A percentile compares a stretch with the other conserved stretches of the same genome.
These are phyloP conservation scores for Colletotrichum somersetense DNA, from an alignment of 2,329 filamentous ascomycete species.

Conservation along the genomic window DNA sequence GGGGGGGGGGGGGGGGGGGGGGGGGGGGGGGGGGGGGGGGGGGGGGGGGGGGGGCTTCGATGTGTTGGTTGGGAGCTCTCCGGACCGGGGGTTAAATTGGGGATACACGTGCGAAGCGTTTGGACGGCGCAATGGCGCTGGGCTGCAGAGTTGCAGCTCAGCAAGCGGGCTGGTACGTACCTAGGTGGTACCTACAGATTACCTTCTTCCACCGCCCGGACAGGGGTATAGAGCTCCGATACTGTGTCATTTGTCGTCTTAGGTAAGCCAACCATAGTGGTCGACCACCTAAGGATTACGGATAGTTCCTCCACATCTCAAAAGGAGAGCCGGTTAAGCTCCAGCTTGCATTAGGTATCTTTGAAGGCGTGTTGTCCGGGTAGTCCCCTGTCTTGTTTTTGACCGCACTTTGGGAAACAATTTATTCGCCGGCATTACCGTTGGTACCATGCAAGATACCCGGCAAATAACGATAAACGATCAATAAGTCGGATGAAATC, in stretches of 20 bases:
- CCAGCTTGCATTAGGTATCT: not conserved
- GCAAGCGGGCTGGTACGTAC: slow-evolving; percentile 27
- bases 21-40: not conserved
- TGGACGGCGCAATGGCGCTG: slow-evolving; percentile 33
- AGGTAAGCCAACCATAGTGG: no score
- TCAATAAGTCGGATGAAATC: slow-evolving; percentile 6
- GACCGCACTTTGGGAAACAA: slow-evolving; percentile 13
- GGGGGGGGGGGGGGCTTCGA: not conserved
- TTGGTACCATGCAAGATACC: not conserved
- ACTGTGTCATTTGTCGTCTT: not conserved
- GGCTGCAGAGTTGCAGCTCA: slow-evolving; percentile 31
- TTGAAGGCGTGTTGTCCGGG: not conserved
- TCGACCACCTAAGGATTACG: no score
- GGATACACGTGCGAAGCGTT: slow-evolving; percentile 38
- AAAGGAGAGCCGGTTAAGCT: slow-evolving; percentile 12
- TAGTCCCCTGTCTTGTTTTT: slow-evolving; percentile 3
- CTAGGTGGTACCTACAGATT: not conserved
- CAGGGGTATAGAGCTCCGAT: not conserved
- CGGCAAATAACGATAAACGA: slow-evolving; percentile 4
- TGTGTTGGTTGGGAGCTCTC: slow-evolving; percentile 40
- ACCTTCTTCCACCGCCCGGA: not conserved
- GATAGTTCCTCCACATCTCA: not conserved
- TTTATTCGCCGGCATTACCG: slow-evolving; percentile 16
- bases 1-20: not conserved
- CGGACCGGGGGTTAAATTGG: slow-evolving; percentile 41